These are phyloP conservation scores for Albophoma yamanashiensis DNA, from an alignment of 2,329 filamentous ascomycete genomes.

Conservation along the genomic window DNA sequence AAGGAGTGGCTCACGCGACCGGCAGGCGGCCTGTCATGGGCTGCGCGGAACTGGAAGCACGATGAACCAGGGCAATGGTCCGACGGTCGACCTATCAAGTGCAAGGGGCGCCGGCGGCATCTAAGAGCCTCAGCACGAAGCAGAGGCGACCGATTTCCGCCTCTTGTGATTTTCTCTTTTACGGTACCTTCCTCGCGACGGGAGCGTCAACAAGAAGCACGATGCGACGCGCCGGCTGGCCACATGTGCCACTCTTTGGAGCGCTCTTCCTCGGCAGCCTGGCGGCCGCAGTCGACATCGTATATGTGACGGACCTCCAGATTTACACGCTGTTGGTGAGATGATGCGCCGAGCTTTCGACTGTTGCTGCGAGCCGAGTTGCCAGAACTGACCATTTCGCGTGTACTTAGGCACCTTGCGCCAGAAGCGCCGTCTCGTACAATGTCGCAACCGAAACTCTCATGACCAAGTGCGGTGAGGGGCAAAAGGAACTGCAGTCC, in stretches of 20 bases:
- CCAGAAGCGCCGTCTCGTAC: slow-evolving; percentile 31
- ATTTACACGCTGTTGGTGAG: slow-evolving; percentile 30
- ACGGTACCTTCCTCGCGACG: background rate
- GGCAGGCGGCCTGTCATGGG: background rate
- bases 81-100: background rate
- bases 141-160: background rate
- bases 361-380: background rate
- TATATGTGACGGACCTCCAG: slow-evolving; percentile 33
- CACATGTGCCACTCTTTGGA: background rate
- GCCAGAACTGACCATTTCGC: background rate
- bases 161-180: background rate
- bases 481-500: slow-evolving; percentile 32
- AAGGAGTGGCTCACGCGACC: background rate
- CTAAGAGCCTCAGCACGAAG: background rate
- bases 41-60: background rate
- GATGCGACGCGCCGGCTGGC: background rate
- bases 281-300: slow-evolving; percentile 14
- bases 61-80: background rate
- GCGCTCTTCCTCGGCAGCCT: background rate
- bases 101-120: background rate
- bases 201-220: background rate
- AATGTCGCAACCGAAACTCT: slow-evolving; percentile 32
- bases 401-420: slow-evolving; percentile 36
- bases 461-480: slow-evolving; percentile 28
- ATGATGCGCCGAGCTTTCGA: background rate